These are phyloP conservation scores for Heterobasidion annosum DNA, from an alignment of 1,284 basidiomycete genomes.

Conservation along the genomic window DNA sequence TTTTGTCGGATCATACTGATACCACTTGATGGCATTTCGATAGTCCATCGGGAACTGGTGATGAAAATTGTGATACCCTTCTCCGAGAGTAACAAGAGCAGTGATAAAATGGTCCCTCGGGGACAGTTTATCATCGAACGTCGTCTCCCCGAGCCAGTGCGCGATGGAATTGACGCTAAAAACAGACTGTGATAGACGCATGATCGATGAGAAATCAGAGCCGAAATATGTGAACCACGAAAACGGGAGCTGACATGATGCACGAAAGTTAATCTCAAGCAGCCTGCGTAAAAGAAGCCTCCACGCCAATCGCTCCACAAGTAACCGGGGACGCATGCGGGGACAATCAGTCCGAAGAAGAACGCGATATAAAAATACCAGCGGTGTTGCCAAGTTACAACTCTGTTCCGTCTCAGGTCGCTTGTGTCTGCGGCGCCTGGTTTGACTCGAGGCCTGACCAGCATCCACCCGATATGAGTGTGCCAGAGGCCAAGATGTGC, in stretches of 20 bases:
- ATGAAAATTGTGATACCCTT: conserved; percentile 93
- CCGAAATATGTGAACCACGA: neutral
- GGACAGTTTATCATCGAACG: conserved; percentile 80
- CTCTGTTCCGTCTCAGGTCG: conserved; percentile 62
- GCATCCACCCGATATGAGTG: conserved; percentile 84
- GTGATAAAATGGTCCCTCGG: conserved; percentile 82
- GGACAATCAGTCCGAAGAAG: conserved; percentile 60
- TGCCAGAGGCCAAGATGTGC: conserved; percentile 71
- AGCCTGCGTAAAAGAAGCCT: conserved; percentile 73
- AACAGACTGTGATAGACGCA: conserved; percentile 48
- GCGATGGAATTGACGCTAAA: conserved; percentile 92
- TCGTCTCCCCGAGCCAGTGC: conserved; percentile 77
- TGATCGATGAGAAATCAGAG: neutral
- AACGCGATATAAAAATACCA: conserved; percentile 37
- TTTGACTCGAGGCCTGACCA: conserved; percentile 69
- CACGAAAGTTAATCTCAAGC: conserved; percentile 51
- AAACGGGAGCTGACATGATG: conserved; percentile 60
- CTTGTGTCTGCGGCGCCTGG: conserved; percentile 70
- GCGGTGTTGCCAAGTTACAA: conserved; percentile 76
- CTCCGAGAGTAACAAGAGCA: conserved; percentile 81
- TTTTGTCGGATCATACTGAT: conserved; percentile 65
- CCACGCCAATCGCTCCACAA: conserved; percentile 76
- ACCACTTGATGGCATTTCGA: conserved; percentile 65
- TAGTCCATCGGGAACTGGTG: conserved; percentile 86
- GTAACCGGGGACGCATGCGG: conserved; percentile 64